A percentile compares a stretch with the other conserved stretches of the same genome.
Evolutionary conservation across 768 basidiomycete genomes (phyloP).

Genomic region (Bullera alba): DNA sequence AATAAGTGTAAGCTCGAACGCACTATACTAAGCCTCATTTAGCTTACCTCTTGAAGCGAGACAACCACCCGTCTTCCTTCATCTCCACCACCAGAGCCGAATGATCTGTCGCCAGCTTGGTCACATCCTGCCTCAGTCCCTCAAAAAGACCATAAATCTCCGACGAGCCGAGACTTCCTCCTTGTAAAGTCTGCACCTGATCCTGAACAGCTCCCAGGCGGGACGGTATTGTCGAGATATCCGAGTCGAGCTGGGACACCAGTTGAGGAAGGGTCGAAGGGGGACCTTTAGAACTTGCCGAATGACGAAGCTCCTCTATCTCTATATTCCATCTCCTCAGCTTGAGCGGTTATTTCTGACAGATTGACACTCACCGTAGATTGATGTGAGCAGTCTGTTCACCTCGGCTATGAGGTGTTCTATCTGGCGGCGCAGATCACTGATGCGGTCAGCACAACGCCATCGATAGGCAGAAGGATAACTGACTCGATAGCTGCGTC

Average conservation of each 20-base stretch:
- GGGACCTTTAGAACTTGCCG: not conserved
- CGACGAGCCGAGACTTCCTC: conserved; percentile 45
- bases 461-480: no score
- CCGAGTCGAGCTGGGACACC: conserved; percentile 68
- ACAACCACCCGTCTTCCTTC: conserved; percentile 95
- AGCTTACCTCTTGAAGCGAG: conserved; percentile 70
- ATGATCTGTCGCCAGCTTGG: conserved; percentile 68
- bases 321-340: conserved; percentile 52
- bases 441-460: no score
- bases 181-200: conserved; percentile 1
- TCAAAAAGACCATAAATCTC: conserved; percentile 54
- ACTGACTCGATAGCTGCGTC: no score
- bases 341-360: not conserved
- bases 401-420: no score
- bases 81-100: conserved; percentile 80
- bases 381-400: conserved; percentile 13
- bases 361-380: conserved; percentile 21
- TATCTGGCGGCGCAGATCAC: no score
- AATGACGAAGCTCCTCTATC: conserved; percentile 83
- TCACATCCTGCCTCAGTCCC: conserved; percentile 68
- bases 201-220: no score
- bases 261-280: conserved; percentile 49
- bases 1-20: not conserved
- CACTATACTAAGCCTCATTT: not conserved
- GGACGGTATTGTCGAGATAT: conserved; percentile 58